A percentile compares a stretch with the other conserved stretches of the same genome.
These are phyloP conservation scores for Teunomyces pallodes DNA, from an alignment of 805 yeast species.

Conservation along the genomic window DNA sequence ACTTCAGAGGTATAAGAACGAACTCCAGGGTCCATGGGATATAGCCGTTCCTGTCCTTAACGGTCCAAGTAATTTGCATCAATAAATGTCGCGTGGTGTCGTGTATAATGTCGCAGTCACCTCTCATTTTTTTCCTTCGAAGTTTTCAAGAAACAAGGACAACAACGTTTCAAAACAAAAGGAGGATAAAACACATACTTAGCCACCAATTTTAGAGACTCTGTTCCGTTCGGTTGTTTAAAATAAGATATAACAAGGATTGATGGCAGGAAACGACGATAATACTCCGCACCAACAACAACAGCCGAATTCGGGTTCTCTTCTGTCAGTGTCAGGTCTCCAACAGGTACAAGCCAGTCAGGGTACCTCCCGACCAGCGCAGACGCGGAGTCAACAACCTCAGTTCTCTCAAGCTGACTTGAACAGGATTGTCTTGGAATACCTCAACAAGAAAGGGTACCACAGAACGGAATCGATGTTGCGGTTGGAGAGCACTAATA, in stretches of 20 bases:
- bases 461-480: constrained; percentile 92
- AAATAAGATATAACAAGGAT: neutral
- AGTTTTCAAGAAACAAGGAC: neutral
- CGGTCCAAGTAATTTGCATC: neutral
- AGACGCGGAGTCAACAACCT: constrained; percentile 27
- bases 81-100: constrained; percentile 1
- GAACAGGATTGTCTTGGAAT: constrained; percentile 88
- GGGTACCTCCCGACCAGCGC: constrained; percentile 7
- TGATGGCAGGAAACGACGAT: constrained; percentile 5
- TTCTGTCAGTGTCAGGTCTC: neutral
- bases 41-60: constrained; percentile 64
- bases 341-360: constrained; percentile 4
- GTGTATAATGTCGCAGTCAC: neutral
- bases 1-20: constrained; percentile 78
- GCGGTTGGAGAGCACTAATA: constrained; percentile 76
- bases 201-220: no score
- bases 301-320: no score
- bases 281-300: neutral
- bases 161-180: neutral
- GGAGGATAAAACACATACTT: no score
- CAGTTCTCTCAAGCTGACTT: constrained; percentile 81
- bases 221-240: no score
- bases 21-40: constrained; percentile 92
- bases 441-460: constrained; percentile 89
- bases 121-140: neutral